Percentiles rank a stretch among this genome's conserved stretches.
Conservation (phyloP, 2,329 filamentous ascomycete genomes). For the Botrytis byssoidea region DNA sequence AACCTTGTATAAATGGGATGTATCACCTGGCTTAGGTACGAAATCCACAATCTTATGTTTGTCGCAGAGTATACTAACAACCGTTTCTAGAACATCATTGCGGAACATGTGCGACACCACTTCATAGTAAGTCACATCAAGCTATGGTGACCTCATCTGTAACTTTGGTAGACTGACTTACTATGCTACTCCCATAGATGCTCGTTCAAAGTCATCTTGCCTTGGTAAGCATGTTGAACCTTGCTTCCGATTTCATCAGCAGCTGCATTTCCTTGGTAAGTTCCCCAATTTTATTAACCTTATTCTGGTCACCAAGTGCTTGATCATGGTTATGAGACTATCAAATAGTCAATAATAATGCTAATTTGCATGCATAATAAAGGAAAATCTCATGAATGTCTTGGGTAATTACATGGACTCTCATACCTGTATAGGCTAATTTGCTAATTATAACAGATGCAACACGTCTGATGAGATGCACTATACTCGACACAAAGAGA, state of each 20-base stretch:
- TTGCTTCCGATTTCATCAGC: slow-evolving; percentile 39
- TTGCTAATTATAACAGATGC: slow-evolving; percentile 32
- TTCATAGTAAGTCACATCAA: slow-evolving; percentile 32
- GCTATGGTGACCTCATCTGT: neutral
- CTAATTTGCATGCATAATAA: neutral
- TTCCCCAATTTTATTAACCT: neutral
- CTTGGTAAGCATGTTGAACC: slow-evolving; percentile 40
- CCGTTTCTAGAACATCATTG: slow-evolving; percentile 37
- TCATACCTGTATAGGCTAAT: neutral
- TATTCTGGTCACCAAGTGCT: neutral
- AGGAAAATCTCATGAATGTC: slow-evolving; percentile 38
- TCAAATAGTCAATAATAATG: neutral
- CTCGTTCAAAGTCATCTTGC: slow-evolving; percentile 36
- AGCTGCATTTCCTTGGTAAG: slow-evolving; percentile 39
- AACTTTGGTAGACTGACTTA: neutral
- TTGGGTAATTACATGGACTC: slow-evolving; percentile 29
- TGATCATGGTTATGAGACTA: neutral
- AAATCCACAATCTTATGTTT: neutral
- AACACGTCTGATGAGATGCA: slow-evolving; percentile 38
- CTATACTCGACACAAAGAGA: slow-evolving; percentile 37
- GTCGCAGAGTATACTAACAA: slow-evolving; percentile 26
- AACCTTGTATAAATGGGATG: slow-evolving; percentile 37
- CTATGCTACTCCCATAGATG: slow-evolving; percentile 26
- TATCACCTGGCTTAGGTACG: slow-evolving; percentile 37
- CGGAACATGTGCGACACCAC: slow-evolving; percentile 35